Percentiles rank a stretch among this genome's conserved stretches.
Conservation (phyloP, 1,284 basidiomycete species). For the Ganoderma sp. region DNA sequence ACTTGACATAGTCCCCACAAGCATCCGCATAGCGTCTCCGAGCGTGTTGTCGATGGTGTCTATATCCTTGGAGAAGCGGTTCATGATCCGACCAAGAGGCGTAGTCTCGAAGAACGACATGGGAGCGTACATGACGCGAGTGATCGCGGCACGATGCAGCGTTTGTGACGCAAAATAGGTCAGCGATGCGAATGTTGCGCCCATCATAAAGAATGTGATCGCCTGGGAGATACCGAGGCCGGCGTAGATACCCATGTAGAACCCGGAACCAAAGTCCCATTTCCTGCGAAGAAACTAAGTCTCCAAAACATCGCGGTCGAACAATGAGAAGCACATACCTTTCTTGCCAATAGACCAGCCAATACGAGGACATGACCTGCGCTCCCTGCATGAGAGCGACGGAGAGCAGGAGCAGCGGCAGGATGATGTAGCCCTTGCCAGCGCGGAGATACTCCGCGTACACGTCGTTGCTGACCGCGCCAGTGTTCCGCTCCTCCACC, state of each 20-base stretch:
- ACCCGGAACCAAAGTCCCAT: slow-evolving; percentile 58
- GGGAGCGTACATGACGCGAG: slow-evolving; percentile 73
- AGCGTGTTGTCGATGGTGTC: slow-evolving; percentile 86
- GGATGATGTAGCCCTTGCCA: slow-evolving; percentile 57
- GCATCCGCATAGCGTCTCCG: slow-evolving; percentile 80
- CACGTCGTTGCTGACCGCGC: slow-evolving; percentile 56
- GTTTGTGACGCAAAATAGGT: slow-evolving; percentile 69
- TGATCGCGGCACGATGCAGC: slow-evolving; percentile 61
- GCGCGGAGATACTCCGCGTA: slow-evolving; percentile 62
- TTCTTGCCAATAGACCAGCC: slow-evolving; percentile 79
- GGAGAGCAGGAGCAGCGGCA: slow-evolving; percentile 60
- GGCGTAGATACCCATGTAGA: slow-evolving; percentile 77
- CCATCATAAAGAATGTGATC: slow-evolving; percentile 59
- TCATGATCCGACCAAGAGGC: slow-evolving; percentile 91
- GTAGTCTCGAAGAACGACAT: slow-evolving; percentile 93
- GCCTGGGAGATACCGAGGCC: slow-evolving; percentile 58
- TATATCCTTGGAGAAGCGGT: slow-evolving; percentile 83
- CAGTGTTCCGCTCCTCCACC: slow-evolving; percentile 64
- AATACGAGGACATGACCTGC: slow-evolving; percentile 69
- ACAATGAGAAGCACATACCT: slow-evolving; percentile 38
- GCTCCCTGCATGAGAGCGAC: slow-evolving; percentile 64
- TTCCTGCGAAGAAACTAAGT: slow-evolving; percentile 41
- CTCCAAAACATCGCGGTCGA: slow-evolving; percentile 3
- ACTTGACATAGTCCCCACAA: slow-evolving; percentile 65
- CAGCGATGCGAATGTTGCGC: slow-evolving; percentile 57